phyloP scores from a whole-genome alignment of 345 rosid species.

The Rubroshorea leprosula region DNA sequence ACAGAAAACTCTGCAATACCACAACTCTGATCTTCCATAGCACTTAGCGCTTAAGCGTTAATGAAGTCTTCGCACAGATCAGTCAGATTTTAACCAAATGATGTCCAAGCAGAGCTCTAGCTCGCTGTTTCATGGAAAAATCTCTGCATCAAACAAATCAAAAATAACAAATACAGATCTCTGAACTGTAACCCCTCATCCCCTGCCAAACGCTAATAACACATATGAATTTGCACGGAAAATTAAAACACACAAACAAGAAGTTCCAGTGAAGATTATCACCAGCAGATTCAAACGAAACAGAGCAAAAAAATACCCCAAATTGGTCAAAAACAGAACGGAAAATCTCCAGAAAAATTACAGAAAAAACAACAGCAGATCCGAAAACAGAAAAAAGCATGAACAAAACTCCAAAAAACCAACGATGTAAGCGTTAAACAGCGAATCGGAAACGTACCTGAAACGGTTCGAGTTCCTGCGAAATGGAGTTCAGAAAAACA shows the following conservation, averaged over 20 bases:
- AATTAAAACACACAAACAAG: not conserved
- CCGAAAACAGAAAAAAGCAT: slow-evolving; percentile 1
- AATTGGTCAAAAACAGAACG: slow-evolving; percentile 7
- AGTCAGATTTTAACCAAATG: not conserved
- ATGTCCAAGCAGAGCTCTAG: not conserved
- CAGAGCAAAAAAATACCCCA: slow-evolving; percentile 5
- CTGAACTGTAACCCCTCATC: not conserved
- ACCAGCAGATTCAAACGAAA: not conserved
- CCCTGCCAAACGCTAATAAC: not conserved
- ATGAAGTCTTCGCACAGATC: not conserved
- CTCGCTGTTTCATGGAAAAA: not conserved
- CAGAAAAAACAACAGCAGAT: slow-evolving; percentile 6
- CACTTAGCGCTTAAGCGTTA: too few species aligned
- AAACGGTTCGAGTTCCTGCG: slow-evolving; percentile 8
- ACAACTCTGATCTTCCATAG: too few species aligned
- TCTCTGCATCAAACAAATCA: not conserved
- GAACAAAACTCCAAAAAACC: not conserved
- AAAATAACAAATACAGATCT: not conserved
- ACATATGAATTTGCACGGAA: not conserved
- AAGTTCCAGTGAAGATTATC: not conserved
- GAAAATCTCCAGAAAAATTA: not conserved
- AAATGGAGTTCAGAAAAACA: slow-evolving; percentile 6
- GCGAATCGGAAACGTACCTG: slow-evolving; percentile 35
- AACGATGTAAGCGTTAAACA: not conserved
- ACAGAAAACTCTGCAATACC: too few species aligned